Conservation (phyloP, 1,139 yeast genomes). For the Suhomyces atakaporum region DNA sequence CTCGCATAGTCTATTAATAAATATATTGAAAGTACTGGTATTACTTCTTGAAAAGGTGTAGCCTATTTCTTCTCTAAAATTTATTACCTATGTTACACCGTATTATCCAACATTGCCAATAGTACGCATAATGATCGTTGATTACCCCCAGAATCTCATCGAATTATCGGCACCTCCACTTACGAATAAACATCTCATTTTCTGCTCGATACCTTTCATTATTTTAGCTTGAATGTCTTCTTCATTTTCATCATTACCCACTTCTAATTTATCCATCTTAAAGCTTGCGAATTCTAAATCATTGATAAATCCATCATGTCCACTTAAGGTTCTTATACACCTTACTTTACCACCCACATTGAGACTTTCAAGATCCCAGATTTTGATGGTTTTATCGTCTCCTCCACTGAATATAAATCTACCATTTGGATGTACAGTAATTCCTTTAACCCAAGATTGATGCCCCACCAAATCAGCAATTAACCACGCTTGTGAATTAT, state of each 20-base stretch:
- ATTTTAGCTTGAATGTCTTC: slow-evolving; percentile 19
- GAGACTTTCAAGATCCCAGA: slow-evolving; percentile 73
- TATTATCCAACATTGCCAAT: background rate
- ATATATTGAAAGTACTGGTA: slow-evolving; percentile 3
- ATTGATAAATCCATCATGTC: slow-evolving; percentile 76
- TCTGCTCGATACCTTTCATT: slow-evolving; percentile 34
- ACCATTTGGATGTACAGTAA: slow-evolving; percentile 77
- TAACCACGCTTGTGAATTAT: slow-evolving; percentile 61
- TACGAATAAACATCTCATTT: slow-evolving; percentile 57
- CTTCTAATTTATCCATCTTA: slow-evolving; percentile 18
- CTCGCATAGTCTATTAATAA: background rate
- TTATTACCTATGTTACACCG: slow-evolving; percentile 1
- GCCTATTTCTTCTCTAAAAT: background rate
- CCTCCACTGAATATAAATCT: slow-evolving; percentile 69
- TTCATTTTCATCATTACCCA: slow-evolving; percentile 17
- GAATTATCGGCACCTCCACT: slow-evolving; percentile 63
- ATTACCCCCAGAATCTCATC: slow-evolving; percentile 53
- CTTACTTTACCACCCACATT: slow-evolving; percentile 46
- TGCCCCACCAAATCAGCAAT: slow-evolving; percentile 67
- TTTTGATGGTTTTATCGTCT: slow-evolving; percentile 74
- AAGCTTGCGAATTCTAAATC: slow-evolving; percentile 62
- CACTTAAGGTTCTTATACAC: slow-evolving; percentile 52
- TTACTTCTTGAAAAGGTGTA: too few species aligned
- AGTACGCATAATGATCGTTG: background rate
- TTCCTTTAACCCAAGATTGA: slow-evolving; percentile 80